A percentile compares a stretch with the other conserved stretches of the same genome.
Conservation (phyloP, 192 early-diverging fungal genomes). For the Rhizophagus sp. region DNA sequence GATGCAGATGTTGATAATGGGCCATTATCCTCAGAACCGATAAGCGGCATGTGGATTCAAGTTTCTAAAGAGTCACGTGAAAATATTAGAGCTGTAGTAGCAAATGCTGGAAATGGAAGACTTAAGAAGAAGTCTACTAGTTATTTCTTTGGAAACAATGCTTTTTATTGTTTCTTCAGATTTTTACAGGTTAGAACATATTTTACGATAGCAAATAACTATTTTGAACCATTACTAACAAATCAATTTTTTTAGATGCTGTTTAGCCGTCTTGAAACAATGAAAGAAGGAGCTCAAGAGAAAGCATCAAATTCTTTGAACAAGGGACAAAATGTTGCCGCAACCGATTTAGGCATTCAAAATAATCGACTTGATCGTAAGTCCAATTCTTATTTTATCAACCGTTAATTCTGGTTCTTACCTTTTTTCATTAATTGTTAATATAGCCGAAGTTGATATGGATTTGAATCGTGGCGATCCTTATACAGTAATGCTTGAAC, state of each 20-base stretch:
- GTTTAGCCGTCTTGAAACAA: constrained; percentile 77
- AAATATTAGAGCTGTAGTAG: constrained; percentile 33
- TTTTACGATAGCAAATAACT: background rate
- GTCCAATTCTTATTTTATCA: background rate
- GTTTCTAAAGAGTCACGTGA: constrained; percentile 35
- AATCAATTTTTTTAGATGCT: constrained; percentile 61
- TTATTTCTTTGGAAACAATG: constrained; percentile 86
- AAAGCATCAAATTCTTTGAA: constrained; percentile 7
- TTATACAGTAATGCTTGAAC: constrained; percentile 73
- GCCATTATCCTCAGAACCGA: constrained; percentile 29
- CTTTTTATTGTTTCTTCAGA: constrained; percentile 87
- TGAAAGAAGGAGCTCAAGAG: constrained; percentile 68
- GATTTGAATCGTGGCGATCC: constrained; percentile 67
- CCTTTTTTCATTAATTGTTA: background rate
- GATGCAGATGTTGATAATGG: constrained; percentile 25
- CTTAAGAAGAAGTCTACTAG: constrained; percentile 42
- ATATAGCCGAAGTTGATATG: constrained; percentile 44
- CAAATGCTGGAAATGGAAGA: constrained; percentile 43
- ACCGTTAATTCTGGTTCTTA: background rate
- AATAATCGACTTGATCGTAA: constrained; percentile 51
- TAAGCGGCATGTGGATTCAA: constrained; percentile 37
- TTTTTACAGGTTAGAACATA: constrained; percentile 67
- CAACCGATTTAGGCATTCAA: constrained; percentile 55
- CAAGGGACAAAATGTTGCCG: constrained; percentile 23
- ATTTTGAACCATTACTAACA: background rate